Base-by-base conservation (phyloP, 306 rosid genomes). In the Cercis canadensis region DNA sequence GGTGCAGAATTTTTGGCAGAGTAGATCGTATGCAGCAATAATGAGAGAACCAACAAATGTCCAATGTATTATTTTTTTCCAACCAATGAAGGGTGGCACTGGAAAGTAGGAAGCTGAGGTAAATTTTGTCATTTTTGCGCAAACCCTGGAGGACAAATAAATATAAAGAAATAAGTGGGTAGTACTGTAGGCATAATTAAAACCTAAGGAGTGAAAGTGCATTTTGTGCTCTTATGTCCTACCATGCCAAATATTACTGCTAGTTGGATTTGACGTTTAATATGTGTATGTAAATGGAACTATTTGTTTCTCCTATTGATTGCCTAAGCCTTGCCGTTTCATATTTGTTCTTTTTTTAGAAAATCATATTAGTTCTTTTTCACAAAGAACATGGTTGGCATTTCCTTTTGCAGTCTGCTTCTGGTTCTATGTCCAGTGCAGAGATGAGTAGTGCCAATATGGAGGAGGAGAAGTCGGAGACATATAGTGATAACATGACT, bases 401-500 rank as follows among this genome's bases (percentile, higher is more conserved):
- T 64, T 56, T 79, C 18, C 66, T 5, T 81, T 63, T 89, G 59
- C 82, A 94, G 99, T 92, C 87, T 56, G 75, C 81, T 73, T 85
- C 86, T 44, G 95, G 92, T 73, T 88, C 97, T 50, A 80, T 79
- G 11, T 81, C 92, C 3, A 80, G 88, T 74, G 86, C 92, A 18
- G 85, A 84, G 82, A 75, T 65, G 6, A 83, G 91, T 59, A 86
- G 84, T 37, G 69, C 85, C 0, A 56, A 77, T 32, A 56, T 46
- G 39, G 6, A 91, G 74, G 97, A 87, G 83, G 96, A 80, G 40
- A 86, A 85, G 72, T 94, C 99, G 29, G 96, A 89, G 70, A 69
- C 52, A 61, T 94, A 91, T 52, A 89, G 96, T 78, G 54, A 73
- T 46, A 79, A 85, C 81, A 94, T 94, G 99, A 89, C 97, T 50